Evolutionary conservation across 139 green algal species (phyloP).

Genomic region (Monoraphidium neglectum): DNA sequence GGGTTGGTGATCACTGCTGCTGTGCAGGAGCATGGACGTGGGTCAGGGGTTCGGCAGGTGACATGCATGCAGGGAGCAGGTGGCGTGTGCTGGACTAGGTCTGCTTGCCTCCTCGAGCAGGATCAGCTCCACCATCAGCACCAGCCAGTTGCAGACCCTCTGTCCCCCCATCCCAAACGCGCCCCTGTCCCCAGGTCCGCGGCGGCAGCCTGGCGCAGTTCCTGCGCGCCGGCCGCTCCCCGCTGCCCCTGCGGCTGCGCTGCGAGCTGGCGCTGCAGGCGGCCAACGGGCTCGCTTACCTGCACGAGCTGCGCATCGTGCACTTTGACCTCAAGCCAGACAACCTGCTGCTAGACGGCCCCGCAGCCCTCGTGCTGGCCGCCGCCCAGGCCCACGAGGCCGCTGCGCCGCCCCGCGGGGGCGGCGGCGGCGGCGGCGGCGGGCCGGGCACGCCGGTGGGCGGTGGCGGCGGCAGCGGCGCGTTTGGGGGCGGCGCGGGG

Average conservation of each 20-base stretch:
- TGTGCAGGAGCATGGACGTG: too few relatives aligned
- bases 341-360: slow-evolving; percentile 90
- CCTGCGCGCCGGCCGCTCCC: slow-evolving; percentile 4
- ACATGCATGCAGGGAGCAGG: background rate
- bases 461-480: background rate
- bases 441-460: background rate
- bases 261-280: slow-evolving; percentile 82
- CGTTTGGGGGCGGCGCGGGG: background rate
- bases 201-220: background rate
- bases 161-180: too few relatives aligned
- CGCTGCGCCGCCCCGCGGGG: background rate
- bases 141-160: background rate
- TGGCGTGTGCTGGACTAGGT: background rate
- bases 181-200: background rate
- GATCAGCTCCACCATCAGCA: background rate
- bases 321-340: slow-evolving; percentile 94
- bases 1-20: too few relatives aligned
- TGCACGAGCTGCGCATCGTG: slow-evolving; percentile 87
- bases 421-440: too few relatives aligned
- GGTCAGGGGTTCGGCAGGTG: too few relatives aligned
- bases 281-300: slow-evolving; percentile 86
- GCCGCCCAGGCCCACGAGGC: slow-evolving; percentile 16
- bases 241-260: slow-evolving; percentile 62
- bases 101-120: background rate
- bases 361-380: slow-evolving; percentile 9